phyloP scores from a whole-genome alignment of 352 stramenopile species.

The Plasmopara muralis region DNA sequence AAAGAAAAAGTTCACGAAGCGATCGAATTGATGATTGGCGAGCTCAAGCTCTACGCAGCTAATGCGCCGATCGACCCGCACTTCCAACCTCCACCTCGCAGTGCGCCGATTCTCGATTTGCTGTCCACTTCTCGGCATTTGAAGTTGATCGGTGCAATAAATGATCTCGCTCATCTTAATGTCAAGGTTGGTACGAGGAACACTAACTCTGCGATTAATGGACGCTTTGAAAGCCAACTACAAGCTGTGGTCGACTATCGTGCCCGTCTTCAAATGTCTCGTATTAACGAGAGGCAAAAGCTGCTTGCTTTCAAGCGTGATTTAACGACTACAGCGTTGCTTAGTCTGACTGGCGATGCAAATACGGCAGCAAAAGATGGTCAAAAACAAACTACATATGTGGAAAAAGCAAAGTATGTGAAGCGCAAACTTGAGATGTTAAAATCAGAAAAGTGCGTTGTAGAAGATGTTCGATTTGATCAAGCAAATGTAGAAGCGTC shows the following conservation, averaged over 20 bases:
- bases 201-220: conserved; percentile 15
- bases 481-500: background rate
- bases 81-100: conserved; percentile 49
- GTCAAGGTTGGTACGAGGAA: conserved; percentile 28
- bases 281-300: conserved; percentile 64
- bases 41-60: conserved; percentile 60
- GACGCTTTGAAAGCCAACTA: conserved; percentile 48
- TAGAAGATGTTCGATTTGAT: background rate
- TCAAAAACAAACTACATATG: conserved; percentile 3
- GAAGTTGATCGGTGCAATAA: conserved; percentile 66
- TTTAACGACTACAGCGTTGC: conserved; percentile 15
- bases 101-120: conserved; percentile 52
- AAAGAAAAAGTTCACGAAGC: conserved; percentile 49
- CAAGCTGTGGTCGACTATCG: conserved; percentile 69
- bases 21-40: conserved; percentile 55
- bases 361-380: conserved; percentile 6
- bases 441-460: conserved; percentile 5
- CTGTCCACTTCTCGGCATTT: conserved; percentile 66
- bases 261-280: conserved; percentile 64
- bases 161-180: conserved; percentile 60
- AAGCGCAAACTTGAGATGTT: conserved; percentile 40
- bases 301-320: conserved; percentile 36
- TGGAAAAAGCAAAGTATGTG: conserved; percentile 41
- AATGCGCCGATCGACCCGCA: conserved; percentile 36
- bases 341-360: background rate